Percentiles rank a stretch among this genome's conserved stretches.
Evolutionary conservation across 345 rosid genomes (phyloP).

Genomic region (Ailanthus altissimus): DNA sequence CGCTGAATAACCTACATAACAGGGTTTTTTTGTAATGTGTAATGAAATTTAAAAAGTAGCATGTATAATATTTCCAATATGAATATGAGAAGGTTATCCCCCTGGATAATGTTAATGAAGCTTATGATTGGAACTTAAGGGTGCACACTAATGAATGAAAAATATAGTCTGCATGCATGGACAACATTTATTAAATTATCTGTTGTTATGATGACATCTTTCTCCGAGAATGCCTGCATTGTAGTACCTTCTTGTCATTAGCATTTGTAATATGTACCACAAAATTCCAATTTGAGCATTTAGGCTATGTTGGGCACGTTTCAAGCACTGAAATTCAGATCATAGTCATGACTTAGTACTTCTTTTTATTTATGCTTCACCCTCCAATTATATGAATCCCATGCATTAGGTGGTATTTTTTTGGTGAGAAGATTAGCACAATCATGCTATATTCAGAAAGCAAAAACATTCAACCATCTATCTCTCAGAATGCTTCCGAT

Average conservation of each 20-base stretch:
- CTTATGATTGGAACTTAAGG: background rate
- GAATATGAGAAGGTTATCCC: background rate
- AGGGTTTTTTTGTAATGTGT: background rate
- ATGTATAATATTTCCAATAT: slow-evolving; percentile 8
- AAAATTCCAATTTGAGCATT: slow-evolving; percentile 4
- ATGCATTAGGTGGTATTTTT: background rate
- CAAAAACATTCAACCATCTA: background rate
- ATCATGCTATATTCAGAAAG: too few species aligned
- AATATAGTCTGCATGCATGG: background rate
- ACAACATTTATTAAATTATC: background rate
- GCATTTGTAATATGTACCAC: background rate
- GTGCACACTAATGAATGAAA: background rate
- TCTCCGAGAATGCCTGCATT: background rate
- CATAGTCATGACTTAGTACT: background rate
- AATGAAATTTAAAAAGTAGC: background rate
- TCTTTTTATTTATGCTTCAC: background rate
- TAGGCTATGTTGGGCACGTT: background rate
- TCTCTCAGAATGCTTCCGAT: background rate
- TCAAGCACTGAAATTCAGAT: background rate
- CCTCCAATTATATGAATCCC: background rate
- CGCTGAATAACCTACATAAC: slow-evolving; percentile 76
- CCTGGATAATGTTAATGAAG: slow-evolving; percentile 1
- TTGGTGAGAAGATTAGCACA: too few species aligned
- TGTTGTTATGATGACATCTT: background rate
- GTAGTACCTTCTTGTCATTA: background rate